Evolutionary conservation across 352 stramenopile species (phyloP).

Genomic region (Ophiocytium majus): DNA sequence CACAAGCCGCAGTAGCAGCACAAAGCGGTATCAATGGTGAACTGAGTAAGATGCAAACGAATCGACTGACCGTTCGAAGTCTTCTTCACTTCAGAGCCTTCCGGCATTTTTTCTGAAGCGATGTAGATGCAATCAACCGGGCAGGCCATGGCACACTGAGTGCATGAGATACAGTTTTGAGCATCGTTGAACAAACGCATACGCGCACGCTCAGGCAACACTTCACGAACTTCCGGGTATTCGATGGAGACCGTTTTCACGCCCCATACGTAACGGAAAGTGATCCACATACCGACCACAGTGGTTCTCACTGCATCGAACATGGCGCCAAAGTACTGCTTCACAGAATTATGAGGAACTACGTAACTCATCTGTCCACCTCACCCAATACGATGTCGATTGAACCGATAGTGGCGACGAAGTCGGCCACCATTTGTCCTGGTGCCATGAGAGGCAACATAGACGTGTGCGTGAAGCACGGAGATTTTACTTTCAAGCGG

Average conservation of each 20-base stretch:
- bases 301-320: conserved; percentile 1
- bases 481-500: conserved; percentile 67
- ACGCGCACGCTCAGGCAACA: neutral
- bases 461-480: conserved; percentile 62
- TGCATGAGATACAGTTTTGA: conserved; percentile 16
- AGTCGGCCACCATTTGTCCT: conserved; percentile 62
- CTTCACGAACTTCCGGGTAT: conserved; percentile 17
- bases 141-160: conserved; percentile 7
- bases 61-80: conserved; percentile 9
- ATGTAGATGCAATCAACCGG: conserved; percentile 17
- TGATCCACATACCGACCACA: conserved; percentile 5
- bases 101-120: conserved; percentile 8
- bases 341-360: too few species aligned
- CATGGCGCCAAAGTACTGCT: neutral
- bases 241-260: conserved; percentile 6
- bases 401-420: conserved; percentile 63
- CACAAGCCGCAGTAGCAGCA: conserved; percentile 3
- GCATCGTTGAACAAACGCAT: conserved; percentile 10
- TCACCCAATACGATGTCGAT: conserved; percentile 64
- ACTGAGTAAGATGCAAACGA: conserved; percentile 6
- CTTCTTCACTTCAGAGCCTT: neutral
- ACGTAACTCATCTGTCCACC: conserved; percentile 59
- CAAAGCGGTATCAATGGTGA: conserved; percentile 1
- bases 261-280: conserved; percentile 11
- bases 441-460: conserved; percentile 61